Base-by-base conservation (phyloP, 257 asterid genomes). In the Perilla frutescens region DNA sequence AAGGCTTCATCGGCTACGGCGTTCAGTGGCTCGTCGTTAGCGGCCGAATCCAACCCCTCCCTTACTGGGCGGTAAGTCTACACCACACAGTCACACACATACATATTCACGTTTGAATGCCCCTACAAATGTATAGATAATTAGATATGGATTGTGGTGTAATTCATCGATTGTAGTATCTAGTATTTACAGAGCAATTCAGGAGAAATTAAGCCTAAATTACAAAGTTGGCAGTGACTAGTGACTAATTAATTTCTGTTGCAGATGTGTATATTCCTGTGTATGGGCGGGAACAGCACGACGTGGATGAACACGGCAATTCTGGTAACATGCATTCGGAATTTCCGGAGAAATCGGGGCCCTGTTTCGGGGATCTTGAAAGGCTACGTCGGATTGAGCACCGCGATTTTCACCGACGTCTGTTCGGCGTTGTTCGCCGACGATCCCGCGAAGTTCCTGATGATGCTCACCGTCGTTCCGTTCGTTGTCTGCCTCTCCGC, bases 221-320 rank as follows among this genome's bases (percentile, higher is more conserved):
- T 68, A 0, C 13, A 36, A 51, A 31, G 41, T 15, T 8, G 11
- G 47, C 2, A 5, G 7, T 14, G 50, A 62, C 13, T 40, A 14
- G 6, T 20, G 6, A 20, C 60, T 15, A 45, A 58, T 20, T 58
- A 44, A 48, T 1, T 34, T 74, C 56, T 41, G 66, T 12, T 77
- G 79, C 81, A 88, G 95, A 95, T 95, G 99, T 85, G 90, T 44
- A 77, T 95, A 26, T 89, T 95, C 66, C 83, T 95, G 45, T 95
- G 99, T 82, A 85, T 93, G 98, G 98, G 97, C 6, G 98, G 98
- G 0, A 93, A 93, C 90, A 91, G 97, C 76, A 89, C 97, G 13
- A 93, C 98, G 6, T 93, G 98, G 98, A 93, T 93, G 98, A 93
- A 93, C 86, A 93, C 98, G 1, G 98, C 98, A 6, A 57, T 93